Conservation (phyloP, 129 eudicot genomes). For the Erigeron canadensis region DNA sequence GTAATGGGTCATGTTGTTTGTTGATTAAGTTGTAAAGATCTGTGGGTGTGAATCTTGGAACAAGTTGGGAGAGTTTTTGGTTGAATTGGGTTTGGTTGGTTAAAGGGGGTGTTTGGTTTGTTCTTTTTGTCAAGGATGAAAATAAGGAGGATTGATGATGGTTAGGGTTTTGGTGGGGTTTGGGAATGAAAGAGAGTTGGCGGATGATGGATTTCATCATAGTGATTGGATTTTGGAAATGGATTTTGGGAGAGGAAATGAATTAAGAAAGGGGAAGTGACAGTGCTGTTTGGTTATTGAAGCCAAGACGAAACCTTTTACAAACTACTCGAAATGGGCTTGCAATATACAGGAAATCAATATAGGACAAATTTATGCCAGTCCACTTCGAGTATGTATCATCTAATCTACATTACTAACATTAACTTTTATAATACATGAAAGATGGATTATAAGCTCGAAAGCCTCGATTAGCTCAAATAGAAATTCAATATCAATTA, state of each 20-base stretch:
- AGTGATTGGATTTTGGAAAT: not conserved
- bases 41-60: conserved; percentile 71
- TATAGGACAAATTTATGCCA: no score
- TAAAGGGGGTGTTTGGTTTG: conserved; percentile 39
- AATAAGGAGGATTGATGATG: conserved; percentile 12
- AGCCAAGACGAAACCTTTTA: no score
- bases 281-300: no score
- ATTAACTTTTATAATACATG: no score
- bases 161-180: conserved; percentile 27
- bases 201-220: conserved; percentile 25
- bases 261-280: not conserved
- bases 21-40: conserved; percentile 59
- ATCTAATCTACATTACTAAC: no score
- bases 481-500: no score
- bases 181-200: conserved; percentile 8
- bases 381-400: no score
- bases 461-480: no score
- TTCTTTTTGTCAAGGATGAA: conserved; percentile 48
- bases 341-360: no score
- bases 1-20: conserved; percentile 58
- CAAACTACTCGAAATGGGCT: no score
- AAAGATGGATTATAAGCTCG: no score
- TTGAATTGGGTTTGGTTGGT: conserved; percentile 49
- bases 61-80: conserved; percentile 51
- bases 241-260: not conserved